These are phyloP conservation scores for Cercis canadensis DNA, from an alignment of 306 rosid species.

Conservation along the genomic window DNA sequence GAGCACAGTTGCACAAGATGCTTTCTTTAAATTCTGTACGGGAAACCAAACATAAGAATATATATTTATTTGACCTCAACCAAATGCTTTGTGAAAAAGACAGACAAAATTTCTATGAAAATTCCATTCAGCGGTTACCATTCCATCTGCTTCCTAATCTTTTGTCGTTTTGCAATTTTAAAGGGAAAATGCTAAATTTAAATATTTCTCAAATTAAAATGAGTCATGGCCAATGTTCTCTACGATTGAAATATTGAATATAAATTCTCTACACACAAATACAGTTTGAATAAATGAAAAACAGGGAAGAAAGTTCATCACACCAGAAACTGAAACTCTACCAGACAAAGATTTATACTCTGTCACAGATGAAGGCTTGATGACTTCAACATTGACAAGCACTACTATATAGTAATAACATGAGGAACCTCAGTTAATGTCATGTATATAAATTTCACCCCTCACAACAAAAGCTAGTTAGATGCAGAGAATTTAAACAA, in stretches of 20 bases:
- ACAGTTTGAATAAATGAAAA: background rate
- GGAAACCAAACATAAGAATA: slow-evolving; percentile 27
- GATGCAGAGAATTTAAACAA: slow-evolving; percentile 20
- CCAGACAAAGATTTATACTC: background rate
- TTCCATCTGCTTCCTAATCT: background rate
- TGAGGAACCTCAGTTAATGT: background rate
- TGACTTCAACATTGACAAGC: slow-evolving; percentile 5
- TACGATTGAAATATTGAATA: slow-evolving; percentile 4
- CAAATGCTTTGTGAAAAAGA: background rate
- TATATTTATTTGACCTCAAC: background rate
- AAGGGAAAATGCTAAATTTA: slow-evolving; percentile 5
- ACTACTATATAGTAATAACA: slow-evolving; percentile 14
- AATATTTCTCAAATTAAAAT: background rate
- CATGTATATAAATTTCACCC: slow-evolving; percentile 11
- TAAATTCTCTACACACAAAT: background rate
- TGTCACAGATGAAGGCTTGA: background rate
- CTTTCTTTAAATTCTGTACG: slow-evolving; percentile 62
- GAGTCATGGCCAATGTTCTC: background rate
- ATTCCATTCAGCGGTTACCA: slow-evolving; percentile 15
- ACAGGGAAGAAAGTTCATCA: too few species aligned
- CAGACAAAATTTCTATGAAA: background rate
- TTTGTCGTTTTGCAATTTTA: background rate
- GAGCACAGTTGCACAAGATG: slow-evolving; percentile 57
- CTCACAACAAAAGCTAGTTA: background rate
- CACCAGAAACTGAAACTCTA: too few species aligned